Conservation (phyloP, 805 yeast genomes). For the Teunomyces pallodes region DNA sequence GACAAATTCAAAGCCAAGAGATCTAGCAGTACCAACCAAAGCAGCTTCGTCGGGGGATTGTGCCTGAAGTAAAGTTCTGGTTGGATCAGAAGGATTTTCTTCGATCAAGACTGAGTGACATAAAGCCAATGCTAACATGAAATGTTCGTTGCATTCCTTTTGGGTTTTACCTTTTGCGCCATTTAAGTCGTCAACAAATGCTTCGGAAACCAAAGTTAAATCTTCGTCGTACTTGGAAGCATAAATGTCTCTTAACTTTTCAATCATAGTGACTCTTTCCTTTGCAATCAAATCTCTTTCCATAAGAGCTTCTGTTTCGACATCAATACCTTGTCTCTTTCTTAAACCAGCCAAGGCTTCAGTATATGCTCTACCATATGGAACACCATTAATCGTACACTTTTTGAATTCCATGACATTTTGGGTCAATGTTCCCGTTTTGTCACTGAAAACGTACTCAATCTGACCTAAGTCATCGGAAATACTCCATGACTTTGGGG, state of each 20-base stretch:
- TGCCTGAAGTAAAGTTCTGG: slow-evolving; percentile 58
- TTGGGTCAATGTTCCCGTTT: slow-evolving; percentile 82
- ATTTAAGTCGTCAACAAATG: slow-evolving; percentile 59
- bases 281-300: slow-evolving; percentile 40
- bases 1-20: slow-evolving; percentile 66
- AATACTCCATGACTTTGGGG: slow-evolving; percentile 80
- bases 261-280: slow-evolving; percentile 50
- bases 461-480: slow-evolving; percentile 84
- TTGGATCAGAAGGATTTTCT: slow-evolving; percentile 58
- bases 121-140: slow-evolving; percentile 71
- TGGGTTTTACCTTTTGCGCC: slow-evolving; percentile 54
- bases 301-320: slow-evolving; percentile 44
- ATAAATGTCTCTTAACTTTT: slow-evolving; percentile 28
- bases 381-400: slow-evolving; percentile 63
- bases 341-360: slow-evolving; percentile 74
- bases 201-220: slow-evolving; percentile 66
- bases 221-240: slow-evolving; percentile 51
- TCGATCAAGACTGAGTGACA: slow-evolving; percentile 80
- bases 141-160: slow-evolving; percentile 62
- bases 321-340: slow-evolving; percentile 63
- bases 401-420: slow-evolving; percentile 81
- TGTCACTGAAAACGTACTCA: slow-evolving; percentile 78
- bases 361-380: slow-evolving; percentile 75
- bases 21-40: slow-evolving; percentile 76
- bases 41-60: slow-evolving; percentile 91